phyloP scores from a whole-genome alignment of 2,329 filamentous ascomycete species.

The Juglanconis sp. region DNA sequence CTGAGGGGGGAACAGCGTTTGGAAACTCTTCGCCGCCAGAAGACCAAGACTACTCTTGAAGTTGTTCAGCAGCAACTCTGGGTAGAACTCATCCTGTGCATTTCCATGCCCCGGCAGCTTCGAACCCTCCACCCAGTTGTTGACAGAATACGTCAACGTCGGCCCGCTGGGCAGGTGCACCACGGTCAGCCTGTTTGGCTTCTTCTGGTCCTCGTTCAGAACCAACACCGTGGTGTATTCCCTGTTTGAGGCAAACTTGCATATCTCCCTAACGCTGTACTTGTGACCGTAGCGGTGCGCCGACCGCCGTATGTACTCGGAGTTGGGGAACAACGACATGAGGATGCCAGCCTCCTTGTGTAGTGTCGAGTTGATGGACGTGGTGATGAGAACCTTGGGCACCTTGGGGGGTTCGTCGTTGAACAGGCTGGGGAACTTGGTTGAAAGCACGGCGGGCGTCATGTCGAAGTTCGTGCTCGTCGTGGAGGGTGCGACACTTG shows the following conservation, averaged over 20 bases:
- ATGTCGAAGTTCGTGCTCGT: slow-evolving; percentile 63
- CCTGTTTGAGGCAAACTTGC: slow-evolving; percentile 76
- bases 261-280: slow-evolving; percentile 88
- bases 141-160: slow-evolving; percentile 88
- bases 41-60: slow-evolving; percentile 92
- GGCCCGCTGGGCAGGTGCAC: slow-evolving; percentile 64
- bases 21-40: slow-evolving; percentile 81
- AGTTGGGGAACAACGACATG: slow-evolving; percentile 79
- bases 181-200: slow-evolving; percentile 58
- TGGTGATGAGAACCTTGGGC: slow-evolving; percentile 91
- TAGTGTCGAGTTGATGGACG: slow-evolving; percentile 81
- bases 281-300: slow-evolving; percentile 83
- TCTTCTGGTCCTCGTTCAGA: slow-evolving; percentile 85
- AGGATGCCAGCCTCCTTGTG: slow-evolving; percentile 79
- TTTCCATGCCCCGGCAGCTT: slow-evolving; percentile 86
- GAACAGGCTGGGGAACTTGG: slow-evolving; percentile 63
- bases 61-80: slow-evolving; percentile 87
- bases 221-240: slow-evolving; percentile 82
- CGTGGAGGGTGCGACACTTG: slow-evolving; percentile 54
- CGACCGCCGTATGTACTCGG: slow-evolving; percentile 81
- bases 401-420: slow-evolving; percentile 53
- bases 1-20: slow-evolving; percentile 71
- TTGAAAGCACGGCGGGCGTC: slow-evolving; percentile 56
- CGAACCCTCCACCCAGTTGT: slow-evolving; percentile 86
- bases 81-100: slow-evolving; percentile 76